Base-by-base conservation (phyloP, 768 basidiomycete species). In the Clavulina sp. region DNA sequence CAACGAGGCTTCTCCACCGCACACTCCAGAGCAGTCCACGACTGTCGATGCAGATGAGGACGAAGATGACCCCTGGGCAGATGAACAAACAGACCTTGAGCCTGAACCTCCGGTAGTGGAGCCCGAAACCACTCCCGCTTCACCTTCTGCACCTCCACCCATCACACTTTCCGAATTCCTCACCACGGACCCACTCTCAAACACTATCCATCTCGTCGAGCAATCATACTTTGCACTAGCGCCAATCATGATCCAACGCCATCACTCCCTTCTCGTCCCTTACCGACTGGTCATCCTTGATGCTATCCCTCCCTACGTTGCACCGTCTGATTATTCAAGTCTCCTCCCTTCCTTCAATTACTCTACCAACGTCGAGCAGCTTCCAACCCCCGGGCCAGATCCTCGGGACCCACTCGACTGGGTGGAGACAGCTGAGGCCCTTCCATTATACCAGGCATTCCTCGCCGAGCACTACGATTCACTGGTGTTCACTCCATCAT, bases 51-150 rank as follows among this genome's bases (percentile, higher is more conserved):
- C 71, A 7, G 65, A 76, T 6, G 76, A 78, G 82, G 76, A 77
- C 58, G 83, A 61, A 24, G 60, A 81, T 58, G 81, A 84, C 61
- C 81, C 83, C 9, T 85, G 82, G 81, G 77, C 69, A 33, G 80
- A 84, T 43, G 64, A 69, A 0, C 61, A 60, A 33, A 65, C 67
- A 41, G 60, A 60, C 23, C 56, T 59, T n/a, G 13, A 28, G 43
- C 13, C 9, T 46, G 43, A 46, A 13, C 16, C 16, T 9, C 9
- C 9, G 26, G 26, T 54, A 60, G 4, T 41, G 41, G 46, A 48
- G 52, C 28, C 36, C 36, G 23, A 49, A 4, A 21, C 40, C 30
- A 44, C 47, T 21, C 44, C 29, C 32, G 40, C 51, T 2, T 18
- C 49, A 21, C 44, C 31, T 5, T 34, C 43, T 1, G 49, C 57